phyloP scores from a whole-genome alignment of 805 yeast genomes.

The Grigorovia yakushimaensis region DNA sequence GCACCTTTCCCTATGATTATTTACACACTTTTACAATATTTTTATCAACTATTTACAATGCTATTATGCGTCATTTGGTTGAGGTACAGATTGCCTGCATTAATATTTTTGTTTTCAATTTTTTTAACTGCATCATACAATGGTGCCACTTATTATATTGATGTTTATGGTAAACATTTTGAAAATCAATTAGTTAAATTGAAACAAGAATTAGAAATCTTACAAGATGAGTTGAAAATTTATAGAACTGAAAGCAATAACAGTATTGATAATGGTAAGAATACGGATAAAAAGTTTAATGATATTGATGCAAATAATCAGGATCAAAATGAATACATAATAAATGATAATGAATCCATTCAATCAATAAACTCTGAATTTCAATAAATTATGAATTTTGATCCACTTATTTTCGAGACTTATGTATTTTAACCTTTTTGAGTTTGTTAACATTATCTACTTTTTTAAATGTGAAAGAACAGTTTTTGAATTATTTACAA shows the following conservation, averaged over 20 bases:
- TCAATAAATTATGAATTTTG: too few species aligned
- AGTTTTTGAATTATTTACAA: too few species aligned
- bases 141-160: constrained; percentile 92
- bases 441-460: too few species aligned
- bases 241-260: background rate
- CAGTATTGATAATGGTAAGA: background rate
- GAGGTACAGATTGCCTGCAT: constrained; percentile 54
- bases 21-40: constrained; percentile 77
- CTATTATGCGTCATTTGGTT: constrained; percentile 84
- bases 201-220: constrained; percentile 57
- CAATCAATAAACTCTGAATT: background rate
- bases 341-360: background rate
- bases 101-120: constrained; percentile 58
- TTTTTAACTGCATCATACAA: constrained; percentile 76
- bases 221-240: constrained; percentile 34
- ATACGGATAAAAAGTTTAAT: too few species aligned
- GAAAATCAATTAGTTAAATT: constrained; percentile 74
- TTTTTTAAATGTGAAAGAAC: too few species aligned
- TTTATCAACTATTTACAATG: constrained; percentile 83
- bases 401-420: background rate
- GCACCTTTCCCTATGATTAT: constrained; percentile 81
- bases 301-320: background rate
- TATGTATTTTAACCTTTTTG: background rate
- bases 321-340: background rate
- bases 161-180: constrained; percentile 80